phyloP scores from a whole-genome alignment of 352 stramenopile genomes.

The Phytophthora foliorum region DNA sequence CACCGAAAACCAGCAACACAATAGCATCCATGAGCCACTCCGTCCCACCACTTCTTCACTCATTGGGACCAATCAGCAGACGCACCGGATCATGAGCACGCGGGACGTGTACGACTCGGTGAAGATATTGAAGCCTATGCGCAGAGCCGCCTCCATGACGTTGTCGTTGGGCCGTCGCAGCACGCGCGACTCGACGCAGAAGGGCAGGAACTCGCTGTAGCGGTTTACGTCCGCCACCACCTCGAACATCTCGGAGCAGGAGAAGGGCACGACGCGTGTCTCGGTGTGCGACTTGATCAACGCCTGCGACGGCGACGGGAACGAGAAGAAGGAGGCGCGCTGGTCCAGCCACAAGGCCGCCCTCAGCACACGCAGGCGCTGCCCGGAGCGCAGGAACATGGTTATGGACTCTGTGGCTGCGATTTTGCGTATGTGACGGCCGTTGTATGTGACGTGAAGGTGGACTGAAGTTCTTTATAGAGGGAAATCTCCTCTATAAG shows the following conservation, averaged over 20 bases:
- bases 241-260: constrained; percentile 81
- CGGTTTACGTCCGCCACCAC: constrained; percentile 79
- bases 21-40: constrained; percentile 2
- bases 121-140: constrained; percentile 85
- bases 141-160: constrained; percentile 81
- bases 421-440: constrained; percentile 19
- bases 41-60: neutral
- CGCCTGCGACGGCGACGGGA: constrained; percentile 55
- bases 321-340: constrained; percentile 64
- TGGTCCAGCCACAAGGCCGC: constrained; percentile 5
- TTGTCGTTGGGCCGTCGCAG: constrained; percentile 77
- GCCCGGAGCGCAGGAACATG: constrained; percentile 35
- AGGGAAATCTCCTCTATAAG: neutral
- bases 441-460: neutral
- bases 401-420: constrained; percentile 4
- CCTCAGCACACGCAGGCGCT: constrained; percentile 19
- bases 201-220: constrained; percentile 84
- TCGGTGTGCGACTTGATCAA: constrained; percentile 81
- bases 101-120: constrained; percentile 87
- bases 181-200: constrained; percentile 84
- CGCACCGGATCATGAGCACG: constrained; percentile 78
- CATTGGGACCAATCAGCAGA: neutral
- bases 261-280: constrained; percentile 81
- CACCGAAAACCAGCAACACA: neutral
- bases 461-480: neutral